Evolutionary conservation across 352 stramenopile species (phyloP).

Genomic region (Phytophthora pseudosyringae): DNA sequence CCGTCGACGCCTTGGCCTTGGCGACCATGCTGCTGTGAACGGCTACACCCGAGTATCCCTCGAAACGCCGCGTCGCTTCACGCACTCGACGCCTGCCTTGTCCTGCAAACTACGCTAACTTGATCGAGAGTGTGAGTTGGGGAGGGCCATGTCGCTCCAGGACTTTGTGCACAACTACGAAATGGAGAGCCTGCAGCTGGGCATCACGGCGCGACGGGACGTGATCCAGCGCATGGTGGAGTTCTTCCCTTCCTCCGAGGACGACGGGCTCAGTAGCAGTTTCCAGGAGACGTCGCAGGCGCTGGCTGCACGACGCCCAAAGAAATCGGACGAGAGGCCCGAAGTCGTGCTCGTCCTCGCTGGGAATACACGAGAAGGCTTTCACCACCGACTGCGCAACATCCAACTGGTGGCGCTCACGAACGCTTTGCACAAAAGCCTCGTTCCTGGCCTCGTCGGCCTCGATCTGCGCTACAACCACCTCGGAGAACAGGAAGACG

Average conservation of each 20-base stretch:
- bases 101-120: not conserved
- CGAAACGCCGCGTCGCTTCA: slow-evolving; percentile 37
- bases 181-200: slow-evolving; percentile 78
- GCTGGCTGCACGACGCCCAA: slow-evolving; percentile 46
- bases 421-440: slow-evolving; percentile 56
- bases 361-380: slow-evolving; percentile 63
- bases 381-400: slow-evolving; percentile 68
- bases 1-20: slow-evolving; percentile 32
- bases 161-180: slow-evolving; percentile 78
- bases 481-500: slow-evolving; percentile 47
- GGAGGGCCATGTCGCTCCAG: slow-evolving; percentile 53
- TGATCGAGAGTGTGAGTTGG: not conserved
- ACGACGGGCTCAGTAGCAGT: slow-evolving; percentile 32
- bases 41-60: slow-evolving; percentile 9
- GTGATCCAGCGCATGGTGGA: slow-evolving; percentile 53
- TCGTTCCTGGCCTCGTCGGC: slow-evolving; percentile 44
- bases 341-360: slow-evolving; percentile 42
- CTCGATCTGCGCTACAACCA: slow-evolving; percentile 66
- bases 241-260: slow-evolving; percentile 51
- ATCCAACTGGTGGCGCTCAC: slow-evolving; percentile 68
- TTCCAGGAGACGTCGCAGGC: slow-evolving; percentile 58
- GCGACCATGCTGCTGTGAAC: slow-evolving; percentile 16
- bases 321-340: slow-evolving; percentile 14
- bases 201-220: slow-evolving; percentile 66
- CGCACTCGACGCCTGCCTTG: not conserved